phyloP scores from a whole-genome alignment of 306 rosid genomes.

The Sesbania bispinosa region DNA sequence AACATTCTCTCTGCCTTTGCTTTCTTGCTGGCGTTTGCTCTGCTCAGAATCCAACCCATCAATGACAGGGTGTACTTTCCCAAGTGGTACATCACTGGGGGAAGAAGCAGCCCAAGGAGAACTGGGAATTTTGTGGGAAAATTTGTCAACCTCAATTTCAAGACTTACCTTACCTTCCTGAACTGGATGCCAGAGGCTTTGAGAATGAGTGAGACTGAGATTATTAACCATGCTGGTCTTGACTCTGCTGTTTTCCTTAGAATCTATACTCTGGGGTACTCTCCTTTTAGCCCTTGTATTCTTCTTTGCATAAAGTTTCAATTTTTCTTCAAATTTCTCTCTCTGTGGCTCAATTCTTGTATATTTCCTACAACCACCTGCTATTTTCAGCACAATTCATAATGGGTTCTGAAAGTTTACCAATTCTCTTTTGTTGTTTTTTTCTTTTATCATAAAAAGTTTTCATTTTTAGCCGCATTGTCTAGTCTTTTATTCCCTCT shows the following conservation, averaged over 20 bases:
- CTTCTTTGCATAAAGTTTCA: background rate
- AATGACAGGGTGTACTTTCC: conserved; percentile 95
- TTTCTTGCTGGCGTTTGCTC: conserved; percentile 81
- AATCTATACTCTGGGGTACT: conserved; percentile 84
- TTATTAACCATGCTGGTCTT: conserved; percentile 85
- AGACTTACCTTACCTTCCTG: conserved; percentile 75
- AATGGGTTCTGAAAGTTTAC: background rate
- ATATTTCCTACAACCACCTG: background rate
- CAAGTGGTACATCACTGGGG: conserved; percentile 77
- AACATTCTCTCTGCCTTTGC: conserved; percentile 73
- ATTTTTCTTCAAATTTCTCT: background rate
- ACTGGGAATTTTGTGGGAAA: conserved; percentile 66
- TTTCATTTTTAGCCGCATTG: conserved; percentile 2
- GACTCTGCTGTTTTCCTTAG: conserved; percentile 97
- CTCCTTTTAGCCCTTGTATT: background rate
- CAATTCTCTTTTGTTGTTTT: background rate
- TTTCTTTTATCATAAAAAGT: background rate
- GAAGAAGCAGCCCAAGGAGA: conserved; percentile 67
- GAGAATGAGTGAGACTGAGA: conserved; percentile 76
- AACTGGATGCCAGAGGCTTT: conserved; percentile 97
- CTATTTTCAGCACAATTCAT: background rate
- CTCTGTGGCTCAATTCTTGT: background rate
- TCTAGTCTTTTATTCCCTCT: background rate
- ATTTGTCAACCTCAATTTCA: conserved; percentile 77
- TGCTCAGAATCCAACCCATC: conserved; percentile 81